These are phyloP conservation scores for Mrakia gelida DNA, from an alignment of 768 basidiomycete genomes.

Conservation along the genomic window DNA sequence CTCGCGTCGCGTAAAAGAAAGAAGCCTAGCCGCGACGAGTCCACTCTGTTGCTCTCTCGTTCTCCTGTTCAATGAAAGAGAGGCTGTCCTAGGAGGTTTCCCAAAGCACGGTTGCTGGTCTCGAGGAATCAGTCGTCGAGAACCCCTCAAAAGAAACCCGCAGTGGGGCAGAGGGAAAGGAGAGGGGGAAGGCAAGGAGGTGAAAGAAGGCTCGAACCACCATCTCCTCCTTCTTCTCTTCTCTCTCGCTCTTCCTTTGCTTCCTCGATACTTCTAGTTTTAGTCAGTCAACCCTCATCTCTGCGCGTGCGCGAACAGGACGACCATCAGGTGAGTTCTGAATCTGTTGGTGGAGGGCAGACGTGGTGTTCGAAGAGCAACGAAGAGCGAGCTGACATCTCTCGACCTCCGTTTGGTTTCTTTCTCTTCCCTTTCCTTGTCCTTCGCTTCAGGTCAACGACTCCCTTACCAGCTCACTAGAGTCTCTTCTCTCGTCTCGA, in stretches of 20 bases:
- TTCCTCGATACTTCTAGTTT: slow-evolving; percentile 26
- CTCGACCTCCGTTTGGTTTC: slow-evolving; percentile 24
- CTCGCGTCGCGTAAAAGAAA: neutral
- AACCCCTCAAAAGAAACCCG: no score
- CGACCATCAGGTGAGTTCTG: slow-evolving; percentile 27
- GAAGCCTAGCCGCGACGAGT: neutral
- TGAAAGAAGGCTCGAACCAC: neutral
- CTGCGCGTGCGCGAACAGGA: slow-evolving; percentile 23
- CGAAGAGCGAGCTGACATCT: slow-evolving; percentile 15
- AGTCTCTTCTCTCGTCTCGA: neutral
- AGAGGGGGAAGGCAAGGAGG: neutral
- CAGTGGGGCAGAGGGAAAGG: no score
- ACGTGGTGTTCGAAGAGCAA: neutral
- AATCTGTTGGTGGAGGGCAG: neutral
- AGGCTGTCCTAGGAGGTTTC: no score
- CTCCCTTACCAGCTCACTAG: slow-evolving; percentile 14
- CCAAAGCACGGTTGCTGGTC: no score
- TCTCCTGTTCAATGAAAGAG: no score
- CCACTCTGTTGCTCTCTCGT: no score
- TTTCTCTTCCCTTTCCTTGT: neutral
- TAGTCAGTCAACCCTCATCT: slow-evolving; percentile 1
- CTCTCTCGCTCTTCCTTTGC: slow-evolving; percentile 24
- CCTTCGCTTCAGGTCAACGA: slow-evolving; percentile 22
- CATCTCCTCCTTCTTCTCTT: neutral
- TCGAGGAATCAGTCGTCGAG: no score